Percentiles rank a stretch among this genome's conserved stretches.
phyloP scores from a whole-genome alignment of 768 basidiomycete genomes.

The Cystobasidium tubakii region DNA sequence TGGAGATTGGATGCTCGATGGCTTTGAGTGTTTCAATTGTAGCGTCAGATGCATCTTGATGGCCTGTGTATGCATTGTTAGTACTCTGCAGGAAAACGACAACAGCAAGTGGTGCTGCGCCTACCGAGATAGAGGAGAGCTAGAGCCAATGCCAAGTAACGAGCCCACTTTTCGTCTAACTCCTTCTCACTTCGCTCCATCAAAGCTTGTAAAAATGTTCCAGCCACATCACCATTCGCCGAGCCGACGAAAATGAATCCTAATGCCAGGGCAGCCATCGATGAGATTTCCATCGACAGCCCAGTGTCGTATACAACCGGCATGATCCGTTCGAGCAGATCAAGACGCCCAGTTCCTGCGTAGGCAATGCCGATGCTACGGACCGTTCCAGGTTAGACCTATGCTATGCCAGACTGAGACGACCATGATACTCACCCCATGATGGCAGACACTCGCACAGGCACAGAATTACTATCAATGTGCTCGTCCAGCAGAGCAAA shows the following conservation, averaged over 20 bases:
- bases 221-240: constrained; percentile 84
- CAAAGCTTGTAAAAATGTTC: constrained; percentile 79
- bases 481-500: constrained; percentile 84
- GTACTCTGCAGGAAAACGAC: neutral
- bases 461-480: constrained; percentile 74
- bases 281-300: constrained; percentile 79
- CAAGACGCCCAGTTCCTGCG: constrained; percentile 83
- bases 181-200: constrained; percentile 64
- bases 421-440: constrained; percentile 55
- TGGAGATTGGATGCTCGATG: constrained; percentile 84
- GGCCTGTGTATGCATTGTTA: constrained; percentile 55
- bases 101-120: constrained; percentile 41
- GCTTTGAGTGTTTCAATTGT: constrained; percentile 88
- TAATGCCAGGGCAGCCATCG: constrained; percentile 76
- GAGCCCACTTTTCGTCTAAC: constrained; percentile 86
- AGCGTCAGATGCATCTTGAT: constrained; percentile 87
- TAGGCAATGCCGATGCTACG: constrained; percentile 80
- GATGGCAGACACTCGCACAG: constrained; percentile 79
- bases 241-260: constrained; percentile 95
- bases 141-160: constrained; percentile 81
- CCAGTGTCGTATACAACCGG: constrained; percentile 75
- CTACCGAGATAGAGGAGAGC: constrained; percentile 84
- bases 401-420: too few relatives aligned
- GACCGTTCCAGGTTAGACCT: too few relatives aligned
- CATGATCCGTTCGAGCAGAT: constrained; percentile 68